phyloP scores from a whole-genome alignment of 139 green algal genomes.

The Chlamydomonas incerta region DNA sequence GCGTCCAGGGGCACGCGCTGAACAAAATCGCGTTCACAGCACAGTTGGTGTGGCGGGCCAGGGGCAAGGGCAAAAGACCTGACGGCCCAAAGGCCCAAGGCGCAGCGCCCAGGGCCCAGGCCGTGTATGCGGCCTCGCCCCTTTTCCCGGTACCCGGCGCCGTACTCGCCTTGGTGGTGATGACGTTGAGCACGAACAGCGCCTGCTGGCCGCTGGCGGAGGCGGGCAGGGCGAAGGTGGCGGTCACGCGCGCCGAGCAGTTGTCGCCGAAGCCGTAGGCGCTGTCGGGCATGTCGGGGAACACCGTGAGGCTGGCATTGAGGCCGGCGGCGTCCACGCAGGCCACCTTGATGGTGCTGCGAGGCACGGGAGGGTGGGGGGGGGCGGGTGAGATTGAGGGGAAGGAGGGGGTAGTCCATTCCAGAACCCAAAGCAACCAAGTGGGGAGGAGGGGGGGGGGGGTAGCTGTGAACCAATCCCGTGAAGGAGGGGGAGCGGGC shows the following conservation, averaged over 20 bases:
- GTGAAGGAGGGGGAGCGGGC: no score
- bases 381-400: no score
- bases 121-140: background rate
- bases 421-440: no score
- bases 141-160: background rate
- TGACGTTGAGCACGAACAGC: background rate
- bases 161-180: background rate
- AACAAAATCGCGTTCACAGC: no score
- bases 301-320: background rate
- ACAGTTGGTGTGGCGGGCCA: background rate
- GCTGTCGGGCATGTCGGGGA: slow-evolving; percentile 25
- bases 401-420: no score
- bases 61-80: no score
- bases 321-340: background rate
- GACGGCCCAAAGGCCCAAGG: no score
- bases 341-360: slow-evolving; percentile 18
- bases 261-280: slow-evolving; percentile 13
- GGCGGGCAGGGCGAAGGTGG: background rate
- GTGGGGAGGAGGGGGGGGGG: no score
- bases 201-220: background rate
- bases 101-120: background rate
- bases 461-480: no score
- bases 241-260: background rate
- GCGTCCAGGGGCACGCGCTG: no score
- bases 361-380: no score